A percentile compares a stretch with the other conserved stretches of the same genome.
These are phyloP conservation scores for Thermothielavioides terrestris DNA, from an alignment of 495 filamentous ascomycete species.

Conservation along the genomic window DNA sequence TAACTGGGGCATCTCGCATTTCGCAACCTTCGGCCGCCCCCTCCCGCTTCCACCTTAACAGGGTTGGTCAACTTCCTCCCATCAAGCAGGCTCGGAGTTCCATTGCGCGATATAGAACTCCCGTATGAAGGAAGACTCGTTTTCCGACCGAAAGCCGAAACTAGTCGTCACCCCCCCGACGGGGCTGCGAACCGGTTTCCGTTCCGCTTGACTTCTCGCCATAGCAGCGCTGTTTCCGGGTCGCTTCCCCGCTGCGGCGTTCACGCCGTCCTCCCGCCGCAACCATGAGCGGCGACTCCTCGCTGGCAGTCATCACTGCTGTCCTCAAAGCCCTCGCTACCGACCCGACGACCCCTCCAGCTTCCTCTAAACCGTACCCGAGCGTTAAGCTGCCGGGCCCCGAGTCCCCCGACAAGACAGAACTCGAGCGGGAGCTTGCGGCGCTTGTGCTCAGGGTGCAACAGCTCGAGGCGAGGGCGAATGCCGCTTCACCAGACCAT, in stretches of 20 bases:
- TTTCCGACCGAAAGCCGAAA: background rate
- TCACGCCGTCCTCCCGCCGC: slow-evolving; percentile 9
- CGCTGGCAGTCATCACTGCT: slow-evolving; percentile 53
- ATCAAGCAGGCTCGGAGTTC: background rate
- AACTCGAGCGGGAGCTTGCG: slow-evolving; percentile 62
- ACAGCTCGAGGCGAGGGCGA: slow-evolving; percentile 58
- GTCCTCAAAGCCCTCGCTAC: slow-evolving; percentile 56
- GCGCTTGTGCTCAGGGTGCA: slow-evolving; percentile 59
- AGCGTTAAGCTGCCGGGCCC: slow-evolving; percentile 57
- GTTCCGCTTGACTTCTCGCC: too few species aligned
- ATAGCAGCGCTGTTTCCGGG: slow-evolving; percentile 8
- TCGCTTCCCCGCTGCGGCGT: slow-evolving; percentile 10
- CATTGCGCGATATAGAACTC: background rate
- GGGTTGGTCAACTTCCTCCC: background rate
- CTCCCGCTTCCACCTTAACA: background rate
- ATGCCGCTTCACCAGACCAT: slow-evolving; percentile 42
- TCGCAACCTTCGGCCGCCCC: background rate
- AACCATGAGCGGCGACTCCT: slow-evolving; percentile 52
- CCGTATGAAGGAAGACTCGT: background rate
- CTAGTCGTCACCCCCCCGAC: too few species aligned
- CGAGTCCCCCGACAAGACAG: slow-evolving; percentile 52
- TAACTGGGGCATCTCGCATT: background rate
- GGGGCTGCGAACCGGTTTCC: background rate
- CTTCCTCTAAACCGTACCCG: slow-evolving; percentile 22
- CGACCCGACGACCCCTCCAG: slow-evolving; percentile 28